Evolutionary conservation across 371 early-diverging fungal species (phyloP), one percentile per base, ranked within the genome.

Genomic region (Zopfochytrium polystomum): DNA sequence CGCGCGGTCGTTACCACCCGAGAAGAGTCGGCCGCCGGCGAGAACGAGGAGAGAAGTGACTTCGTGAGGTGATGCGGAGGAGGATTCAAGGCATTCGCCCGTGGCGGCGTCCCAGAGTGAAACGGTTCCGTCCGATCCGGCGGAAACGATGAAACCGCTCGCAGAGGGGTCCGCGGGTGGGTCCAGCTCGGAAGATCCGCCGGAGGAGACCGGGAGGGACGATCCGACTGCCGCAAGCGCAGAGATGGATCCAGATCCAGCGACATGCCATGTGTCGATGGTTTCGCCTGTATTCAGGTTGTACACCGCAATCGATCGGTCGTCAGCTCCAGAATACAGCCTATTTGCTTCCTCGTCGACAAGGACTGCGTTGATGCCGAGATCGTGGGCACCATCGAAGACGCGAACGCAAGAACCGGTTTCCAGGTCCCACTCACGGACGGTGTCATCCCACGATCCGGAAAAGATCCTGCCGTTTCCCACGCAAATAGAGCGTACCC

Each of bases 381-480:
- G 60, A 15, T 60, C 63, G 63, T 67, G 68, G 25, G 34, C 58
- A 30, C 57, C 58, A 51, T 58, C 62, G 15, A 58, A 64, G 2
- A 46, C 54, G 1, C 58, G 7, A 1, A 89, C 65, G 50, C 91
- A 89, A 34, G 80, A 71, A 22, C 93, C 65, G 18, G 89, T 84
- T 27, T 77, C 75, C 43, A 90, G 74, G 63, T 89, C 84, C 92
- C 93, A 93, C 26, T 90, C 74, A 45, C 90, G 86, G 67, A 97
- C 84, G 0, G 95, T 92, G 67, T 91, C 90, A 70, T 98, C 97
- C 48, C 93, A 79, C 25, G 91, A 86, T 5, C 90, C 91, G 0
- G 91, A 89, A 58, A 90, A 82, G 62, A 95, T 80, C 23, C 55
- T 55, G 15, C 47, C 59, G 35, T 44, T 35, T 23, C 61, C 66